These are phyloP conservation scores for Choanephora cucurbitarum DNA, from an alignment of 371 early-diverging fungal genomes.

Conservation along the genomic window DNA sequence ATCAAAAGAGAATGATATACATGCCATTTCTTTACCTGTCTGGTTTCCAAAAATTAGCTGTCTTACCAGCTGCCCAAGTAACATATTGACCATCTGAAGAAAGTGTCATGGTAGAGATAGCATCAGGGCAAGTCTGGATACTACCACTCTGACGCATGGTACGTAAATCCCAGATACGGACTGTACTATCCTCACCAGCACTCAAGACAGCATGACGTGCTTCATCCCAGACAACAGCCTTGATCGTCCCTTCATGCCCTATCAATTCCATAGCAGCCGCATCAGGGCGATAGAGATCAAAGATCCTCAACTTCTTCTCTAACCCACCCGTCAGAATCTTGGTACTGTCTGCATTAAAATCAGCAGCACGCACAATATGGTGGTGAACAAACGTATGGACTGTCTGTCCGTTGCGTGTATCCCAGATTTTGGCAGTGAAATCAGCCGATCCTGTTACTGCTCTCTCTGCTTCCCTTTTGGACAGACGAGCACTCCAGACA, in stretches of 20 bases:
- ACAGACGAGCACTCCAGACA: slow-evolving; percentile 86
- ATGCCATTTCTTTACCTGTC: no score
- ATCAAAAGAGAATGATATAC: no score
- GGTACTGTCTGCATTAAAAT: slow-evolving; percentile 69
- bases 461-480: slow-evolving; percentile 66
- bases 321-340: slow-evolving; percentile 80
- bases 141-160: slow-evolving; percentile 60
- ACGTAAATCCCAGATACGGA: slow-evolving; percentile 77
- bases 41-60: slow-evolving; percentile 73
- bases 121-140: slow-evolving; percentile 54
- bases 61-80: slow-evolving; percentile 74
- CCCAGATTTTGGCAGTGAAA: slow-evolving; percentile 87
- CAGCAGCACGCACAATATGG: slow-evolving; percentile 84
- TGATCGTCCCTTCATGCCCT: slow-evolving; percentile 66
- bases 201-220: slow-evolving; percentile 57
- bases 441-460: slow-evolving; percentile 92
- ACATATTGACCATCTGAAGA: slow-evolving; percentile 71
- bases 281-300: slow-evolving; percentile 74
- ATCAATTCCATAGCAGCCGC: slow-evolving; percentile 52
- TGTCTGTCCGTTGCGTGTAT: slow-evolving; percentile 74
- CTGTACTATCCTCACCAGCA: slow-evolving; percentile 63
- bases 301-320: slow-evolving; percentile 79
- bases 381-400: slow-evolving; percentile 70
- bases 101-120: slow-evolving; percentile 70
- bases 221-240: slow-evolving; percentile 74